Evolutionary conservation across 1,139 yeast genomes (phyloP), one percentile per base, ranked within the genome.

Genomic region (Pichia sp.): DNA sequence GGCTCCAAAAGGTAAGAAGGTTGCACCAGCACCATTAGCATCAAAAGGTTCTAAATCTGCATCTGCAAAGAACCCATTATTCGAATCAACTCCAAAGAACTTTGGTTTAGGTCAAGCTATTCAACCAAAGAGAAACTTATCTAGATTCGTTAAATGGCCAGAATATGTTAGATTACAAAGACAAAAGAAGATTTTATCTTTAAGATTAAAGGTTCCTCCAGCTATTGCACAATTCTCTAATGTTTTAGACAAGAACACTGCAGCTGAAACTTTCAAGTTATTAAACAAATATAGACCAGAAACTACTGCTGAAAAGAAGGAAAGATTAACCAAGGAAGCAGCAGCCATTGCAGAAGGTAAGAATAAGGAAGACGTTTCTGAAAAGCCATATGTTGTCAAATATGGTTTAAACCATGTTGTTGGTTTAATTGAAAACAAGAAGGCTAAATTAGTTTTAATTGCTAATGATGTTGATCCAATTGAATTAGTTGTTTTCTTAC

Each of bases 401-500:
- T 90, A 83, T 78, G 97, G 97, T 81, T 82, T 90, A 69, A 90
- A 90, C 89, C 97, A 90, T 76, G 96, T 90, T 76, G 96, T 89
- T 63, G 82, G 96, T 57, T 81, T 90, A 63, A 76, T 90, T 67
- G 97, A 90, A 81, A 89, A 89, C 94, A 90, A 90, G 83, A 90
- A 90, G 81, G 95, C 96, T 64, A 86, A 88, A 74, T 82, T 90
- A 67, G 97, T 90, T 60, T 81, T 90, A 72, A 90, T 90, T 69
- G 97, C 97, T 71, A 85, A 90, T 79, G 97, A 90, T 67, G 97
- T 90, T 68, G 97, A 90, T 80, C 97, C 97, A 72, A 87, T 90
- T 69, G 97, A 90, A 77, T 80, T 90, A 71, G 97, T 90, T 64
- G 78, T 90, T 63, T 90, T 86, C 84, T 79, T 90, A 64, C 97